phyloP scores from a whole-genome alignment of 1,284 basidiomycete species.

The Ceratobasidium sp. region DNA sequence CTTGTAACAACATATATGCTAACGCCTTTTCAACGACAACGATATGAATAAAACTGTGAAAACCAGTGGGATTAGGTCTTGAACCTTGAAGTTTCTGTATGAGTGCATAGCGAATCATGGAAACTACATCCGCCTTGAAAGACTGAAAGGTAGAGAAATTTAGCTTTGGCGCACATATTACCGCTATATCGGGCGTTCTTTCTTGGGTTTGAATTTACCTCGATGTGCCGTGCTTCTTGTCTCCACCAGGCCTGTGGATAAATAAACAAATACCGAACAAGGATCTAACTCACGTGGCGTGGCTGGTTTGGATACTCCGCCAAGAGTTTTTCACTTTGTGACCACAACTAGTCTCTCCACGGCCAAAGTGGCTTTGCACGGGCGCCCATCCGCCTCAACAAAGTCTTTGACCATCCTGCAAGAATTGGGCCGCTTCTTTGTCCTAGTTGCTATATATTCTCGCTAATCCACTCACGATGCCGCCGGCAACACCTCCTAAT shows the following conservation, averaged over 20 bases:
- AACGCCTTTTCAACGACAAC: background rate
- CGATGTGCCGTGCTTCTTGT: too few species aligned
- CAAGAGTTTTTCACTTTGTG: background rate
- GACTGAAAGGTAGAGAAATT: too few species aligned
- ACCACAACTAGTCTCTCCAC: background rate
- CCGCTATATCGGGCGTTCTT: too few species aligned
- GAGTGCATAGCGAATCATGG: background rate
- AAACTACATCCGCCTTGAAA: too few species aligned
- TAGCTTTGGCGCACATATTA: too few species aligned
- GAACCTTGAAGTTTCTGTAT: background rate
- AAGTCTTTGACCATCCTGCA: background rate
- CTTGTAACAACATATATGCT: conserved; percentile 15
- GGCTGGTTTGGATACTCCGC: background rate
- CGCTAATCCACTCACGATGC: background rate
- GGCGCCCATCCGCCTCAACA: background rate
- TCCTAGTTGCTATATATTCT: background rate
- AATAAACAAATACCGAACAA: background rate
- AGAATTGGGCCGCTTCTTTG: background rate
- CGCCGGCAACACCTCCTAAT: background rate
- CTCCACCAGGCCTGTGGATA: background rate
- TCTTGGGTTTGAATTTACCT: too few species aligned
- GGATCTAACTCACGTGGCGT: conserved; percentile 13
- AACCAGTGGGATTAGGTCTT: background rate
- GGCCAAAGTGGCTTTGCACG: background rate
- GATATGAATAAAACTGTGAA: background rate